A percentile compares a stretch with the other conserved stretches of the same genome.
Evolutionary conservation across 306 rosid species (phyloP).

Genomic region (Begonia loranthoides): DNA sequence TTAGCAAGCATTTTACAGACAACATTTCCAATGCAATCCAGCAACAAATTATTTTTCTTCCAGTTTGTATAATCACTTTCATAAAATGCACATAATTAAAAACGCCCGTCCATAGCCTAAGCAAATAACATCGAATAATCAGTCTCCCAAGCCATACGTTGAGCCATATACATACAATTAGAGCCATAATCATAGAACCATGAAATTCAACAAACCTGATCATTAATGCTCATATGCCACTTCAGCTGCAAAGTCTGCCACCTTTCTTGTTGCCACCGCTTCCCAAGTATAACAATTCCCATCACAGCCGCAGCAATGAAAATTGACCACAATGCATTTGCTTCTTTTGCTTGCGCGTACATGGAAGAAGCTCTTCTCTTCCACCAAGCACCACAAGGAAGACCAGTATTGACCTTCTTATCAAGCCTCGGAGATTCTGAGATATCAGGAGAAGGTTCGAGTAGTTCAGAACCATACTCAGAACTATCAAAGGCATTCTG

Average conservation of each 20-base stretch:
- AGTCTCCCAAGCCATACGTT: too few relatives aligned
- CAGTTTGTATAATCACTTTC: too few relatives aligned
- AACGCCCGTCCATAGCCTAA: too few relatives aligned
- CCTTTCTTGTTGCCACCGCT: conserved; percentile 83
- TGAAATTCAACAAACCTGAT: conserved; percentile 25
- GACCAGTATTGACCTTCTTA: conserved; percentile 22
- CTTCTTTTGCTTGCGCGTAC: conserved; percentile 79
- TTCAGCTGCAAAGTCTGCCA: conserved; percentile 62
- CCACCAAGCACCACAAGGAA: conserved; percentile 99
- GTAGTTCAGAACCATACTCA: conserved; percentile 28
- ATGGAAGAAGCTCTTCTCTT: conserved; percentile 75
- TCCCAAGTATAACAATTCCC: conserved; percentile 78
- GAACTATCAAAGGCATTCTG: conserved; percentile 35
- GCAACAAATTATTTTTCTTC: too few relatives aligned
- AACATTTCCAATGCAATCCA: too few relatives aligned
- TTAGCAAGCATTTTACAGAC: too few relatives aligned
- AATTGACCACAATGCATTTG: conserved; percentile 81
- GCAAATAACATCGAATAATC: too few relatives aligned
- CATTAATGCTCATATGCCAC: conserved; percentile 49
- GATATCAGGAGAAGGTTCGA: conserved; percentile 25
- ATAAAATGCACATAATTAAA: too few relatives aligned
- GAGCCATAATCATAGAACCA: too few relatives aligned
- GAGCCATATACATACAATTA: too few relatives aligned
- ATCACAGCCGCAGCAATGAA: conserved; percentile 84
- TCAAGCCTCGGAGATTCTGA: conserved; percentile 27